Evolutionary conservation across 2,329 filamentous ascomycete genomes (phyloP), one percentile per base, ranked within the genome.

Genomic region (Aspergillus neoniger): DNA sequence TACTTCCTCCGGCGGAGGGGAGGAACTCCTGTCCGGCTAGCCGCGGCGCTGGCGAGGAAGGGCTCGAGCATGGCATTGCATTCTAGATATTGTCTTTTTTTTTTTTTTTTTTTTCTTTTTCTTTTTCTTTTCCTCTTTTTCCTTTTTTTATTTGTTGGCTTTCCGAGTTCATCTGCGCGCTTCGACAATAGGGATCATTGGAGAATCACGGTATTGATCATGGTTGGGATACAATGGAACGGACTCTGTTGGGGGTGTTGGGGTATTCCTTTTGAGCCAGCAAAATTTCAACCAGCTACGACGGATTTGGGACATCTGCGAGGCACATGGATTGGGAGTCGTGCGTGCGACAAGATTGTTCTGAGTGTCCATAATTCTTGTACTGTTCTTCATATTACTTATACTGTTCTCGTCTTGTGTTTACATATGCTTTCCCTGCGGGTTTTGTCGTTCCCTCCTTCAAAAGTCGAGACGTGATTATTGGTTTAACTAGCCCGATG

Each of bases 181-280:
- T 74, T 72, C 64, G 69, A 70, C 69, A 71, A 68, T 70, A 70
- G 72, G 70, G 71, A 71, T 70, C 68, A 69, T 74, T 70, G 73
- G 73, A 74, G 73, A 75, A 74, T 72, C 69, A 72, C 65, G 72
- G 73, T 73, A 70, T 74, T 74, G 72, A 73, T 73, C 67, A 72
- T 67, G 73, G 72, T 69, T 73, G 72, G 72, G 71, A 74, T 74
- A 76, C 73, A 73, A 68, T 66, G 71, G 70, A 68, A 72, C 65
- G 74, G 72, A 72, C 69, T 72, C 66, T 72, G 69, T 72, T 70
- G 72, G 72, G 70, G 74, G 73, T 75, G 73, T 75, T 76, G 72
- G 74, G 73, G 71, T 69, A 72, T 73, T 74, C 68, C 70, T 73
- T 75, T 75, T 72, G 65, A 68, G 69, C 69, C 71, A 70, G 67